These are phyloP conservation scores for Crotalaria pallida DNA, from an alignment of 306 rosid genomes.

Conservation along the genomic window DNA sequence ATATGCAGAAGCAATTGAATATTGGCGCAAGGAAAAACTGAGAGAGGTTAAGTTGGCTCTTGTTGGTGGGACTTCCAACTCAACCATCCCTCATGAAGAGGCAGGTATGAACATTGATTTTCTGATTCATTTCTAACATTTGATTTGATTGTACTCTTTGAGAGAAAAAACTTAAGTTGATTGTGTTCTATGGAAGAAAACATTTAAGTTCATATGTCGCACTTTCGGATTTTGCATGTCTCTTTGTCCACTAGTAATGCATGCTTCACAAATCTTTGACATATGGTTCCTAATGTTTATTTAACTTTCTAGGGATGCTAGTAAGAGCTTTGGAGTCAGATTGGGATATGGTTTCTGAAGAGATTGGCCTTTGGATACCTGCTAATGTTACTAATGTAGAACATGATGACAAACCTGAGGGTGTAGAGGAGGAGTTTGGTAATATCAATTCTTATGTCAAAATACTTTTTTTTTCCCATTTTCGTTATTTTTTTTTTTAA, in stretches of 20 bases:
- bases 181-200: not conserved
- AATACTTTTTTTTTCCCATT: not conserved
- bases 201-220: not conserved
- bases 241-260: not conserved
- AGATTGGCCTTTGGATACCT: constrained; percentile 90
- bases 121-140: not conserved
- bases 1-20: constrained; percentile 61
- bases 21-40: constrained; percentile 77
- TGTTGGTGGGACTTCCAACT: constrained; percentile 26
- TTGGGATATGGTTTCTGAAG: constrained; percentile 66
- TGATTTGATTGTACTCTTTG: not conserved
- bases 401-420: constrained; percentile 77
- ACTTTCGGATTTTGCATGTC: not conserved
- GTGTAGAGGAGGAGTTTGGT: constrained; percentile 56
- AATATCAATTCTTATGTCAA: constrained; percentile 9
- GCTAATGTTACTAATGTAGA: constrained; percentile 43
- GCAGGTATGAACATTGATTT: constrained; percentile 50
- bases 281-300: constrained; percentile 3
- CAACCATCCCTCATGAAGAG: constrained; percentile 47
- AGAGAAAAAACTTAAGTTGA: not conserved
- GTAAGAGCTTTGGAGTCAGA: constrained; percentile 70
- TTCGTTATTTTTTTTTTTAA: too few species aligned
- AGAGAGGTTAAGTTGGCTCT: constrained; percentile 43
- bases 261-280: not conserved
- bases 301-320: constrained; percentile 48